These are phyloP conservation scores for Neodidymelliopsis sp. DNA, from an alignment of 2,329 filamentous ascomycete genomes.

Conservation along the genomic window DNA sequence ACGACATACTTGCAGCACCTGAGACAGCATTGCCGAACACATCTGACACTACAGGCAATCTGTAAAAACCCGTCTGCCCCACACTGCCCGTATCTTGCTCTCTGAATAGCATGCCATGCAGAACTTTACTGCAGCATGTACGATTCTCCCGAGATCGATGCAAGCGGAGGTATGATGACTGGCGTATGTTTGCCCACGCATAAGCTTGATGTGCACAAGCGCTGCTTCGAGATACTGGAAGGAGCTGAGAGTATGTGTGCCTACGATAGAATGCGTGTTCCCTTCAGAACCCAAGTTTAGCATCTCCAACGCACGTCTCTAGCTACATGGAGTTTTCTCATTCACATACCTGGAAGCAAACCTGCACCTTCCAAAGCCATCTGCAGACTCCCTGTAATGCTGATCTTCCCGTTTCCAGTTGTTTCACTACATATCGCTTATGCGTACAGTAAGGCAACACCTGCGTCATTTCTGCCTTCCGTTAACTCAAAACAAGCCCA, in stretches of 20 bases:
- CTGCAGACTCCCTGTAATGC: conserved; percentile 12
- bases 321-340: too few species aligned
- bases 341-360: too few species aligned
- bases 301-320: neutral
- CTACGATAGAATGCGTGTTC: neutral
- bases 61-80: conserved; percentile 8
- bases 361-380: neutral
- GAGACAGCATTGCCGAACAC: conserved; percentile 10
- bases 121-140: conserved; percentile 9
- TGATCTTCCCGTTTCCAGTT: conserved; percentile 10
- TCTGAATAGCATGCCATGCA: conserved; percentile 16
- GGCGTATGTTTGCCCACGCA: conserved; percentile 7
- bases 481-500: conserved; percentile 7
- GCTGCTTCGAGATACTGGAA: conserved; percentile 5
- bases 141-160: conserved; percentile 21
- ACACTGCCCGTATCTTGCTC: conserved; percentile 2
- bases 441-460: conserved; percentile 11
- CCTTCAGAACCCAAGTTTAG: conserved; percentile 1
- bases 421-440: conserved; percentile 5
- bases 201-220: conserved; percentile 1
- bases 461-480: conserved; percentile 12
- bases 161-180: conserved; percentile 6
- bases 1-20: conserved; percentile 11
- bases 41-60: conserved; percentile 7
- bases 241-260: neutral